These are phyloP conservation scores for Aspergillus heteromorphus DNA, from an alignment of 495 filamentous ascomycete genomes.

Conservation along the genomic window DNA sequence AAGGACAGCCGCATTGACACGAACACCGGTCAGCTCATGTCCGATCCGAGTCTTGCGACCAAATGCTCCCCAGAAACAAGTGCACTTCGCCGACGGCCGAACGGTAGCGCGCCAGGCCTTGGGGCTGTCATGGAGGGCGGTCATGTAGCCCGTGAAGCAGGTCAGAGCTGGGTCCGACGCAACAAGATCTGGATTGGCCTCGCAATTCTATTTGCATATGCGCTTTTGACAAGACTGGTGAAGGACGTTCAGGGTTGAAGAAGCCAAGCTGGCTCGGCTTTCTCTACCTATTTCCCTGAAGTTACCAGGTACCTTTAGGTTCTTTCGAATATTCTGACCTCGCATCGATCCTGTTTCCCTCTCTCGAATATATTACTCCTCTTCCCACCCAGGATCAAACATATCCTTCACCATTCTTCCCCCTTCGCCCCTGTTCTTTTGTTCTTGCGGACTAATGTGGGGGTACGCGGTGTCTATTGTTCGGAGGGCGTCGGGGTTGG, in stretches of 20 bases:
- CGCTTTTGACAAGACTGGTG: constrained; percentile 68
- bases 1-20: constrained; percentile 73
- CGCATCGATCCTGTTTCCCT: not conserved
- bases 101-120: constrained; percentile 61
- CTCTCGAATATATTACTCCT: not conserved
- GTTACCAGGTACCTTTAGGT: not conserved
- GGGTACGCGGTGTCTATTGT: not conserved
- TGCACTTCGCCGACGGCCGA: constrained; percentile 59
- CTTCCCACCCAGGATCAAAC: not conserved
- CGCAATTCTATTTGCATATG: constrained; percentile 67
- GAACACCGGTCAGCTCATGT: constrained; percentile 59
- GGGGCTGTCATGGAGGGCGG: constrained; percentile 77
- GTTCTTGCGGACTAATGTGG: not conserved
- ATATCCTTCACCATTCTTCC: no score
- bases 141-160: constrained; percentile 66
- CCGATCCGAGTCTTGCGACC: constrained; percentile 33
- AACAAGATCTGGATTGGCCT: constrained; percentile 70
- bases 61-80: constrained; percentile 59
- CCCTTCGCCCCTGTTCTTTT: not conserved
- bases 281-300: constrained; percentile 9
- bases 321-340: not conserved
- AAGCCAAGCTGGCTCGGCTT: not conserved
- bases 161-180: constrained; percentile 71
- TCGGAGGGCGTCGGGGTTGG: not conserved
- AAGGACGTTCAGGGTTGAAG: constrained; percentile 46